Evolutionary conservation across 1,284 basidiomycete genomes (phyloP).

Genomic region (Tilletia caries): DNA sequence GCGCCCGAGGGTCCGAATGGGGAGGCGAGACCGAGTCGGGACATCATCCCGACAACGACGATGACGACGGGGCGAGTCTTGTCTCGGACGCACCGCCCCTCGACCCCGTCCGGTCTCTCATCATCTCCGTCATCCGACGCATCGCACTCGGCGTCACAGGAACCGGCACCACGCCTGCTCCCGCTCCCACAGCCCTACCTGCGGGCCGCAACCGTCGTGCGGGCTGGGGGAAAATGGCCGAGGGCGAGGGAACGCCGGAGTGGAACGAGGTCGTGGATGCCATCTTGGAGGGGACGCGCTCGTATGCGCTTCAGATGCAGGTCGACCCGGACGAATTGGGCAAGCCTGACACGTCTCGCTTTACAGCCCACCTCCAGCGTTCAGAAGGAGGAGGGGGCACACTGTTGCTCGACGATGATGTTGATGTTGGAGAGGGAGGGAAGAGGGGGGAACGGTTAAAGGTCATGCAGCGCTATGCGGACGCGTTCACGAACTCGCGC

Average conservation of each 20-base stretch:
- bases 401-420: too few species aligned
- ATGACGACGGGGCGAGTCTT: background rate
- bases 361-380: conserved; percentile 25
- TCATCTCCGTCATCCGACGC: conserved; percentile 28
- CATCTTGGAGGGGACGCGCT: conserved; percentile 38
- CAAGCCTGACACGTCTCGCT: conserved; percentile 11
- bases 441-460: background rate
- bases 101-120: conserved; percentile 39
- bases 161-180: background rate
- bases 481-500: conserved; percentile 25
- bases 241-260: conserved; percentile 31
- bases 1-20: background rate
- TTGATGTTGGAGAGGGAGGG: too few species aligned
- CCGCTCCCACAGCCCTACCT: conserved; percentile 11
- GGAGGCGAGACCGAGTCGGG: background rate
- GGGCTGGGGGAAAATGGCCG: background rate
- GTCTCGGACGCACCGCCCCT: background rate
- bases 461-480: conserved; percentile 23
- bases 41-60: background rate
- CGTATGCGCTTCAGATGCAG: conserved; percentile 34
- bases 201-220: background rate
- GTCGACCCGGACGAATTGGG: background rate
- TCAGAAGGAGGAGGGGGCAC: too few species aligned
- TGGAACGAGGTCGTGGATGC: conserved; percentile 31
- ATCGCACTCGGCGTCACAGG: conserved; percentile 19